Conservation (phyloP, 148 eudicot species). For the Fallopia convolvulus region DNA sequence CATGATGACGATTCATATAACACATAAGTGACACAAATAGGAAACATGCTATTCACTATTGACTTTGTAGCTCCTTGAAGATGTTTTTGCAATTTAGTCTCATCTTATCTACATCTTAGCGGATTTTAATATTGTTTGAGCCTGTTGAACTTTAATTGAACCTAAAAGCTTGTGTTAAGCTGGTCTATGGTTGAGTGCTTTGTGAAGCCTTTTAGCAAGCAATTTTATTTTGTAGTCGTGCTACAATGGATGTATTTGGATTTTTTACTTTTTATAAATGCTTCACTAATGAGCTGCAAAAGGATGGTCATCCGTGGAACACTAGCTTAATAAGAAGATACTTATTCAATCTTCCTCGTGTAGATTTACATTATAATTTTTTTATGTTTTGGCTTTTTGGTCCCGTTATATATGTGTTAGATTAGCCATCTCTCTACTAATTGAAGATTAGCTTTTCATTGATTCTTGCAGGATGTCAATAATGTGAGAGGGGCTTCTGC, state of each 20-base stretch:
- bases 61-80: background rate
- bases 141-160: background rate
- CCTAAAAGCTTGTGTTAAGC: background rate
- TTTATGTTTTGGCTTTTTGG: background rate
- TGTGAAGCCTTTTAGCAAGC: background rate
- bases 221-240: background rate
- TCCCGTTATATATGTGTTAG: background rate
- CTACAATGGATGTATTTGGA: background rate
- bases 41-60: background rate
- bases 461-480: slow-evolving; percentile 30
- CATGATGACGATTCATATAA: background rate
- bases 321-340: background rate
- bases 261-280: background rate
- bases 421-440: background rate
- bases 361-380: background rate
- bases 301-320: background rate
- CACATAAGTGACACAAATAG: background rate
- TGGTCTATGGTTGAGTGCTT: background rate
- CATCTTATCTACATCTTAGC: background rate
- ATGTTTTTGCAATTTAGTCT: background rate
- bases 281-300: background rate
- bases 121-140: background rate
- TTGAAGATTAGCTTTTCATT: background rate
- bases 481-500: slow-evolving; percentile 36
- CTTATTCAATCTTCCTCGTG: background rate